Conservation (phyloP, 345 rosid species). For the Moringa oleifera region DNA sequence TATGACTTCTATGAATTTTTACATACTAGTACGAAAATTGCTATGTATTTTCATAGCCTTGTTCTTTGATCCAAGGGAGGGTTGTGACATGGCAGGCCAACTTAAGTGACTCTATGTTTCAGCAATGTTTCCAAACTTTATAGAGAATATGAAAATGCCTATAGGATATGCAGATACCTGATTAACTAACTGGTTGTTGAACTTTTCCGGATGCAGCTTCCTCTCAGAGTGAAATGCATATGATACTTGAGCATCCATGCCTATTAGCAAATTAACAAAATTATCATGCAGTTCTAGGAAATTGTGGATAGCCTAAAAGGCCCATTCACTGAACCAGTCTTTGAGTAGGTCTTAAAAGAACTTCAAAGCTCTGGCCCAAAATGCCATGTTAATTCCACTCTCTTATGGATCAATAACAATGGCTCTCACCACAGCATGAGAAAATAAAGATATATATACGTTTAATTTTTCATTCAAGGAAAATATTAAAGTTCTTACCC, state of each 20-base stretch:
- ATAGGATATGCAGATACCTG: conserved; percentile 38
- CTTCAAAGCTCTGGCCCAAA: too few relatives aligned
- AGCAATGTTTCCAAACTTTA: neutral
- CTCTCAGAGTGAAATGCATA: conserved; percentile 70
- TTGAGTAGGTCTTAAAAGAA: neutral
- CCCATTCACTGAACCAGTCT: neutral
- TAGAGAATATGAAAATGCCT: conserved; percentile 27
- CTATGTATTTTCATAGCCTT: neutral
- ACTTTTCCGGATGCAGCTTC: conserved; percentile 60
- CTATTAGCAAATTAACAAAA: conserved; percentile 25
- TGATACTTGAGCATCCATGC: conserved; percentile 80
- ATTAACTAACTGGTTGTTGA: conserved; percentile 56
- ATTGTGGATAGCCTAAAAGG: neutral
- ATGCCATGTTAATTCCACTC: neutral
- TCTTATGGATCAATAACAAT: neutral
- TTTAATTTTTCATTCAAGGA: neutral
- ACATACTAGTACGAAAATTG: neutral
- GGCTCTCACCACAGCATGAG: neutral
- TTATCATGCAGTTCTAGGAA: neutral
- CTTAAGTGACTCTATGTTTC: neutral
- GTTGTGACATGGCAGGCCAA: neutral
- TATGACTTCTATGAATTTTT: too few relatives aligned
- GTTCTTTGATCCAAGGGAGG: neutral
- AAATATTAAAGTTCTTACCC: conserved; percentile 36
- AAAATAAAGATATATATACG: too few relatives aligned